Conservation (phyloP, 371 early-diverging fungal species). For the Actinomortierella wolfii region DNA sequence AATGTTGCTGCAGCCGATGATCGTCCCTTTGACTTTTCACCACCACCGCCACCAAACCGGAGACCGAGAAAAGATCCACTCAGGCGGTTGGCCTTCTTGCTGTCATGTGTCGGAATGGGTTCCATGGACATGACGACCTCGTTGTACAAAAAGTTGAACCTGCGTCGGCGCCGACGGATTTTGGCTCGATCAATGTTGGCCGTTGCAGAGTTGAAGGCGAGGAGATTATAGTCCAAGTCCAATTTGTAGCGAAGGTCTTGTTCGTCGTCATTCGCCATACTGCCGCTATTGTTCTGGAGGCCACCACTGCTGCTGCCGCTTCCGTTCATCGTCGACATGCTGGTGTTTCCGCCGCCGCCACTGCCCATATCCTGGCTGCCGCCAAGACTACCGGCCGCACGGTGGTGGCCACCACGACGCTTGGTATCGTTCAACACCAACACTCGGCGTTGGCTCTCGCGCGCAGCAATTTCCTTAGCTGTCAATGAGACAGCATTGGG, state of each 20-base stretch:
- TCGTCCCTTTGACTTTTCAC: too few species aligned
- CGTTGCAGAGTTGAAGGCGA: slow-evolving; percentile 40
- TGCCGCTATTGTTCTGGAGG: too few species aligned
- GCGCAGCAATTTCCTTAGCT: slow-evolving; percentile 18
- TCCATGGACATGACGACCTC: slow-evolving; percentile 44
- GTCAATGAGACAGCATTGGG: slow-evolving; percentile 35
- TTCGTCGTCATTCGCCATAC: neutral
- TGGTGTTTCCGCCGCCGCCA: too few species aligned
- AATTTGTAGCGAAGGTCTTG: slow-evolving; percentile 12
- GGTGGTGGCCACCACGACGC: slow-evolving; percentile 5
- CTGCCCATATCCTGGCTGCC: too few species aligned
- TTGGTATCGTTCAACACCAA: slow-evolving; percentile 37
- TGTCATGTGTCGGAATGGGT: slow-evolving; percentile 29
- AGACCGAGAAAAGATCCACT: too few species aligned
- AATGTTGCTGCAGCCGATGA: neutral
- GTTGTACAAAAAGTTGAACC: slow-evolving; percentile 44
- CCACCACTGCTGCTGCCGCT: too few species aligned
- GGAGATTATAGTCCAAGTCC: slow-evolving; percentile 28
- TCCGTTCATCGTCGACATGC: too few species aligned
- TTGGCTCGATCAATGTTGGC: slow-evolving; percentile 18
- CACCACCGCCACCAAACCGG: too few species aligned
- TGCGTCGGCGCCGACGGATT: slow-evolving; percentile 18
- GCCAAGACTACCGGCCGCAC: too few species aligned
- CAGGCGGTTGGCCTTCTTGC: slow-evolving; percentile 22
- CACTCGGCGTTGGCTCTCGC: slow-evolving; percentile 8